Percentiles rank a stretch among this genome's conserved stretches.
Evolutionary conservation across 2,329 filamentous ascomycete species (phyloP).

Genomic region (Pseudopyricularia javanii): DNA sequence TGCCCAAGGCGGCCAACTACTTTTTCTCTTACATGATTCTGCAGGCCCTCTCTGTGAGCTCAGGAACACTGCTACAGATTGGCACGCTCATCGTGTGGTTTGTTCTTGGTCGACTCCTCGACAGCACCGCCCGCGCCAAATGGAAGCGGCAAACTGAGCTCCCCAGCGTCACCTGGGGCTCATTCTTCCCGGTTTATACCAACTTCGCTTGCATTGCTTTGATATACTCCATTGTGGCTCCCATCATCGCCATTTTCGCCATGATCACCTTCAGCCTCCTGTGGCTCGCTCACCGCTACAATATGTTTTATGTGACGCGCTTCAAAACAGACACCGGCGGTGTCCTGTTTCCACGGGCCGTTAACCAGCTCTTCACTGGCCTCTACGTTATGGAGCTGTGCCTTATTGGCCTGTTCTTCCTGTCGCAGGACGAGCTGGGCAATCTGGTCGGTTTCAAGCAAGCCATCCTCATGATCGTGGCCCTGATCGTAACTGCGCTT

Average conservation of each 20-base stretch:
- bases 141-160: conserved; percentile 75
- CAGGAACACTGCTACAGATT: conserved; percentile 76
- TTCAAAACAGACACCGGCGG: conserved; percentile 88
- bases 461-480: conserved; percentile 73
- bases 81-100: conserved; percentile 72
- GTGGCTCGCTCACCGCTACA: conserved; percentile 94
- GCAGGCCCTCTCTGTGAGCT: conserved; percentile 82
- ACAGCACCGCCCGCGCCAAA: conserved; percentile 72
- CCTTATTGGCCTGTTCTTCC: conserved; percentile 80
- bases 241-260: conserved; percentile 85
- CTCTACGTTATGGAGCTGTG: conserved; percentile 91
- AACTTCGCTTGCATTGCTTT: conserved; percentile 89
- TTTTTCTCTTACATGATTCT: conserved; percentile 99
- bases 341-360: conserved; percentile 77
- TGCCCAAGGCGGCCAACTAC: conserved; percentile 85
- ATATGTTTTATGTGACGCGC: conserved; percentile 86
- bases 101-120: conserved; percentile 64
- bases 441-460: conserved; percentile 48
- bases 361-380: conserved; percentile 92
- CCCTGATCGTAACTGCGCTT: conserved; percentile 54
- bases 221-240: conserved; percentile 80
- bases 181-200: conserved; percentile 91
- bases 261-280: conserved; percentile 83
- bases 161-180: conserved; percentile 73
- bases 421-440: conserved; percentile 47